A percentile compares a stretch with the other conserved stretches of the same genome.
Conservation (phyloP, 306 rosid genomes). For the Vigna hirtella region DNA sequence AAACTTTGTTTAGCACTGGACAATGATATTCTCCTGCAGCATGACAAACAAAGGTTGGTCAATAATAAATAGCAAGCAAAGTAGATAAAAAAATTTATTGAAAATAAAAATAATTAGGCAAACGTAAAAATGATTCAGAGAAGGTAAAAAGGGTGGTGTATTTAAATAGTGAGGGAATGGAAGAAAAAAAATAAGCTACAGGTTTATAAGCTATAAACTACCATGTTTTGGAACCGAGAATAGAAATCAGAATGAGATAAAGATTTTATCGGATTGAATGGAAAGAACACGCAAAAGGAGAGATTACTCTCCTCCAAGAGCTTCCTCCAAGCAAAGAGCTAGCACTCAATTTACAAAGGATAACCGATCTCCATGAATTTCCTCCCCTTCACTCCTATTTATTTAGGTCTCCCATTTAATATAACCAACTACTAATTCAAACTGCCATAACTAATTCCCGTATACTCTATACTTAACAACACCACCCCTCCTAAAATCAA, state of each 20-base stretch:
- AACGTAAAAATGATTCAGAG: background rate
- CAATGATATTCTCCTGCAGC: constrained; percentile 90
- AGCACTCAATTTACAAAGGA: background rate
- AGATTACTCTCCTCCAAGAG: background rate
- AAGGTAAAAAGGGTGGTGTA: background rate
- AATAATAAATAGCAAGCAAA: background rate
- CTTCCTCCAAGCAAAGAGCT: background rate
- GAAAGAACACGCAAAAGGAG: background rate
- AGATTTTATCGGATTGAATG: background rate
- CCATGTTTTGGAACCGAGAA: background rate
- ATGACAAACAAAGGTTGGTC: constrained; percentile 30
- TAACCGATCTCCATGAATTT: background rate
- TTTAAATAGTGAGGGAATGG: background rate
- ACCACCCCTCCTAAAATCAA: background rate
- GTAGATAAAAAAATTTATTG: background rate
- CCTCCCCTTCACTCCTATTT: background rate
- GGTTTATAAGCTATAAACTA: background rate
- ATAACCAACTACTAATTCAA: background rate
- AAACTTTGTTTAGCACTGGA: constrained; percentile 95
- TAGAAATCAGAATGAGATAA: background rate
- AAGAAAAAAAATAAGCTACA: background rate
- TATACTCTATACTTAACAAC: background rate
- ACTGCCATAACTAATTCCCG: background rate
- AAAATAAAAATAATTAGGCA: background rate
- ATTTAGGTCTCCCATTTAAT: background rate